Conservation (phyloP, 2,329 filamentous ascomycete genomes). For the Trichoderma atrobrunneum region DNA sequence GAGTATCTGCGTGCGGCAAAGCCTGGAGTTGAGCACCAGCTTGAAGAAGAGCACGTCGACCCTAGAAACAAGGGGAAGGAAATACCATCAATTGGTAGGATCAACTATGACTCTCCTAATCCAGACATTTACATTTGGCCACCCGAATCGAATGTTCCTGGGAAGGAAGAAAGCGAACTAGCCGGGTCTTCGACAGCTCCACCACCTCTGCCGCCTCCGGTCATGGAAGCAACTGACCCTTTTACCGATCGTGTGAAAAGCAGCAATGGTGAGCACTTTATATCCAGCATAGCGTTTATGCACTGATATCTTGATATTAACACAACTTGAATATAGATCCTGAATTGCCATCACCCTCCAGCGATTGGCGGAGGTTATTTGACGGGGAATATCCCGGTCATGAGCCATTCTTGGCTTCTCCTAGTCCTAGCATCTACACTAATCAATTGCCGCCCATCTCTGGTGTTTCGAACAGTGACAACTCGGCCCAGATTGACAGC, state of each 20-base stretch:
- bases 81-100: background rate
- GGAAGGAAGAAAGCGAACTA: accelerated
- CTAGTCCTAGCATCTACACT: background rate
- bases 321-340: background rate
- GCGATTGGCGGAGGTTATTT: background rate
- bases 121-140: background rate
- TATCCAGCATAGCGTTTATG: background rate
- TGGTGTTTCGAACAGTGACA: background rate
- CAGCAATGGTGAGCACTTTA: background rate
- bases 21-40: conserved; percentile 91
- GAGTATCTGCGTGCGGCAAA: conserved; percentile 89
- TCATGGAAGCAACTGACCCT: background rate
- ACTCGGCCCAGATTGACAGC: background rate
- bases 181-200: accelerated
- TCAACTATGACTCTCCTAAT: background rate
- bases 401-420: background rate
- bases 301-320: background rate
- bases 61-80: conserved; percentile 43
- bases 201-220: background rate
- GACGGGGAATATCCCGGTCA: background rate
- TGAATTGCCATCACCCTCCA: background rate
- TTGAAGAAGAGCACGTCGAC: conserved; percentile 89
- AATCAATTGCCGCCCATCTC: background rate
- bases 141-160: background rate
- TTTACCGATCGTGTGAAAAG: accelerated